phyloP scores from a whole-genome alignment of 495 filamentous ascomycete genomes.

The Parmelia sp. region DNA sequence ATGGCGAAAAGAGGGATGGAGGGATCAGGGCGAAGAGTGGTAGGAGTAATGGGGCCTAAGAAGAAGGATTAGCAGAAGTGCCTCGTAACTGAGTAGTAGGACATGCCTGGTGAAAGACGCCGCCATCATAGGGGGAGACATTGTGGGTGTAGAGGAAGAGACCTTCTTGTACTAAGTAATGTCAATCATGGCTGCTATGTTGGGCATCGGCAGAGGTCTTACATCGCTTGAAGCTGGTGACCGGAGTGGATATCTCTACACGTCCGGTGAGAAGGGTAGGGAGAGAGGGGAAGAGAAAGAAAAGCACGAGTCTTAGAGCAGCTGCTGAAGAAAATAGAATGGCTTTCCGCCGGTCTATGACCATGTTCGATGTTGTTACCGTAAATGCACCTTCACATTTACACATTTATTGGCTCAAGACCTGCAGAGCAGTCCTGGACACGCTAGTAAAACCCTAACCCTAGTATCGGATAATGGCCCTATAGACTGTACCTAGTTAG shows the following conservation, averaged over 20 bases:
- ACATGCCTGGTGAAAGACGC: conserved; percentile 84
- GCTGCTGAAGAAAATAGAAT: conserved; percentile 71
- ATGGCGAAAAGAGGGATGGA: conserved; percentile 57
- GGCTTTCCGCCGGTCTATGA: conserved; percentile 66
- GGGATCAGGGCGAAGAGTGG: conserved; percentile 86
- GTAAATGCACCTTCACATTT: too few relatives aligned
- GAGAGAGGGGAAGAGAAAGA: conserved; percentile 72
- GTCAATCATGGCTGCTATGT: not conserved
- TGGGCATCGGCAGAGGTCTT: conserved; percentile 31
- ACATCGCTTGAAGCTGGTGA: conserved; percentile 97
- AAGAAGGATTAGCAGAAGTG: conserved; percentile 11
- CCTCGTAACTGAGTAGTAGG: not conserved
- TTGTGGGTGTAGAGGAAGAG: conserved; percentile 93
- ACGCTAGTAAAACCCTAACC: too few relatives aligned
- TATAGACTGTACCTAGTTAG: too few relatives aligned
- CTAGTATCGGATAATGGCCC: too few relatives aligned
- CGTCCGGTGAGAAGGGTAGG: conserved; percentile 81
- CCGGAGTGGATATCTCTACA: conserved; percentile 93
- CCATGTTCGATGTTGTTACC: conserved; percentile 36
- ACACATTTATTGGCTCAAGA: too few relatives aligned
- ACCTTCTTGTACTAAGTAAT: conserved; percentile 76
- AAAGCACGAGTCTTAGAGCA: conserved; percentile 71
- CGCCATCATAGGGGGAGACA: conserved; percentile 95
- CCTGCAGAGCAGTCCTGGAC: too few relatives aligned
- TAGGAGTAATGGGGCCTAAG: conserved; percentile 77